Conservation (phyloP, 2,329 filamentous ascomycete species). For the Scedosporium minutisporum region DNA sequence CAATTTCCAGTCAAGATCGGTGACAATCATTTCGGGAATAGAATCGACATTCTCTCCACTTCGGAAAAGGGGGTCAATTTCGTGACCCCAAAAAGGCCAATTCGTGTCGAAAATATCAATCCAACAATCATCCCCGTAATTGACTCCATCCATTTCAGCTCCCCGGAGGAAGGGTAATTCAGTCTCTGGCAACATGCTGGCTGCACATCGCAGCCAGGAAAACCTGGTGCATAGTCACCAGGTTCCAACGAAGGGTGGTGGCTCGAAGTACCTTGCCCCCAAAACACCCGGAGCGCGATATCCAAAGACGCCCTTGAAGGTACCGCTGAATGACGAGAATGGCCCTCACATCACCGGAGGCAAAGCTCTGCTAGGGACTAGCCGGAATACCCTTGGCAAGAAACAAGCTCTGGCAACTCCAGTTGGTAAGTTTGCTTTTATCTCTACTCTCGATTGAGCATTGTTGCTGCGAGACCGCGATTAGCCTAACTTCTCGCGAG, state of each 20-base stretch:
- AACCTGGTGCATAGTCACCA: slow-evolving; percentile 73
- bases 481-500: not conserved
- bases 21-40: not conserved
- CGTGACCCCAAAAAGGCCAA: not conserved
- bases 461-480: too few species aligned
- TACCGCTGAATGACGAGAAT: slow-evolving; percentile 80
- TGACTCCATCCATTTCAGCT: not conserved
- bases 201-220: slow-evolving; percentile 74
- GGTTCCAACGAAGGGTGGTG: slow-evolving; percentile 61
- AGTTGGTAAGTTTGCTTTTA: slow-evolving; percentile 47
- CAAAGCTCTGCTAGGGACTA: slow-evolving; percentile 48
- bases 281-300: slow-evolving; percentile 72
- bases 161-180: slow-evolving; percentile 1
- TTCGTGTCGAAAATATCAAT: not conserved
- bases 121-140: not conserved
- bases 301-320: slow-evolving; percentile 74
- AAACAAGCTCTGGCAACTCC: slow-evolving; percentile 62
- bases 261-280: slow-evolving; percentile 32
- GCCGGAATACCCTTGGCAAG: slow-evolving; percentile 37
- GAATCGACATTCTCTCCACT: not conserved
- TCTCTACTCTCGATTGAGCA: too few species aligned
- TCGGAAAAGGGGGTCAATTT: slow-evolving; percentile 2
- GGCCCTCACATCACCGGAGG: slow-evolving; percentile 33
- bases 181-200: slow-evolving; percentile 49
- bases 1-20: not conserved